A percentile compares a stretch with the other conserved stretches of the same genome.
These are phyloP conservation scores for Sclerotinia sclerotiorum DNA, from an alignment of 2,329 filamentous ascomycete genomes.

Conservation along the genomic window DNA sequence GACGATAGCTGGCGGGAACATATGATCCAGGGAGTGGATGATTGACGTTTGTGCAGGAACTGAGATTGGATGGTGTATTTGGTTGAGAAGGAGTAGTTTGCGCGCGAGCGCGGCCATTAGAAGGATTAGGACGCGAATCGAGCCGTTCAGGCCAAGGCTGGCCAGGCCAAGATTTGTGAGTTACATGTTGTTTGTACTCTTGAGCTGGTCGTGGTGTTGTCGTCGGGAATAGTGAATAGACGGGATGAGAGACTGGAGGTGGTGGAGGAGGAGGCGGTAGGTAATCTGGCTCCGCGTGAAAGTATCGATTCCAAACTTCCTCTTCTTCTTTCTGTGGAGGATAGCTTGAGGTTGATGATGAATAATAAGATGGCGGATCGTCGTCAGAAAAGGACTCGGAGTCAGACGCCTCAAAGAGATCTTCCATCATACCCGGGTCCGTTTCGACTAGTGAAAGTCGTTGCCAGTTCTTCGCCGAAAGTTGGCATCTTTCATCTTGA, in stretches of 20 bases:
- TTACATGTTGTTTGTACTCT: constrained; percentile 14
- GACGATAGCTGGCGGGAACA: constrained; percentile 2
- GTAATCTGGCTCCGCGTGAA: not conserved
- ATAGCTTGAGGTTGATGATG: constrained; percentile 22
- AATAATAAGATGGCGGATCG: constrained; percentile 15
- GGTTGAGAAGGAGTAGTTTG: constrained; percentile 13
- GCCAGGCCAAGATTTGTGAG: constrained; percentile 19
- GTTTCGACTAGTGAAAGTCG: constrained; percentile 18
- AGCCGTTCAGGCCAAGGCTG: constrained; percentile 21
- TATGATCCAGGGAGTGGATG: constrained; percentile 1
- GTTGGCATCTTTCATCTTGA: not conserved
- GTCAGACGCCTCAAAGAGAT: constrained; percentile 15
- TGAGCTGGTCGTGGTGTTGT: not conserved
- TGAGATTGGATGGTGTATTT: constrained; percentile 8
- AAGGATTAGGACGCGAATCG: constrained; percentile 17
- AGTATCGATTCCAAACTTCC: constrained; percentile 22
- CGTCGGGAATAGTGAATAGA: constrained; percentile 18
- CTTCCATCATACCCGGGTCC: constrained; percentile 21
- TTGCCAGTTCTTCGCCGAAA: not conserved
- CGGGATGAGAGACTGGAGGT: not conserved
- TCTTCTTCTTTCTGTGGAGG: constrained; percentile 16
- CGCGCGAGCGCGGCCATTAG: constrained; percentile 10
- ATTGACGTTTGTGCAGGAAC: not conserved
- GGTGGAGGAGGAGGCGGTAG: not conserved
- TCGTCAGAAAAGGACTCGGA: constrained; percentile 13